Evolutionary conservation across 2,329 filamentous ascomycete genomes (phyloP).

Genomic region (Fusarium sulawesiense): DNA sequence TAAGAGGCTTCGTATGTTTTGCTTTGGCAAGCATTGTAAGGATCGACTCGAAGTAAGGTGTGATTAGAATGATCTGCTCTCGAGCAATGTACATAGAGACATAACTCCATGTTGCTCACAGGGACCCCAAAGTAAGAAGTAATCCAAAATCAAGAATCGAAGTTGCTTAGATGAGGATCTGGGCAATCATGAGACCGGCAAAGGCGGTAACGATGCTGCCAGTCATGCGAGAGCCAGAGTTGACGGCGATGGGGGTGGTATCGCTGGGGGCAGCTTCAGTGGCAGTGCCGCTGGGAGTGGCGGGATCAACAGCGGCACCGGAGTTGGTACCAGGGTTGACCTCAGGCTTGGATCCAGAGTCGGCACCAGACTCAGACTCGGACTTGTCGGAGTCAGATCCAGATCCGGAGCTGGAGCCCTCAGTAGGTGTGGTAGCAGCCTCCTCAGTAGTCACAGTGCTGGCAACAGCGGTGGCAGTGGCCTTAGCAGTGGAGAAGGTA

Average conservation of each 20-base stretch:
- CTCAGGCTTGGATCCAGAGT: not conserved
- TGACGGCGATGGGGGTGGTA: constrained; percentile 38
- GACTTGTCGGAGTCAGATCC: constrained; percentile 11
- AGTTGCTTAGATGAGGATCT: constrained; percentile 47
- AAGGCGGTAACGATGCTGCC: constrained; percentile 46
- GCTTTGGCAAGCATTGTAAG: constrained; percentile 44
- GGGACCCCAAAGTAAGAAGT: constrained; percentile 29
- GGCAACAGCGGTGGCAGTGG: constrained; percentile 31
- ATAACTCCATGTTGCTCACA: constrained; percentile 24
- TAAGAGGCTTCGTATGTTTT: constrained; percentile 12
- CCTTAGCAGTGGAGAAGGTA: constrained; percentile 17
- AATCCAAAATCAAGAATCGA: constrained; percentile 45
- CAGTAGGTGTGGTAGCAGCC: constrained; percentile 26
- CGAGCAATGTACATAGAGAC: not conserved
- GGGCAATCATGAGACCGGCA: constrained; percentile 46
- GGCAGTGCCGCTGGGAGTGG: constrained; percentile 22
- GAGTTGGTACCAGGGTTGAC: constrained; percentile 9
- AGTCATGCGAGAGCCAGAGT: constrained; percentile 45
- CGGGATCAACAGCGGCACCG: constrained; percentile 22
- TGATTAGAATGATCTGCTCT: constrained; percentile 48
- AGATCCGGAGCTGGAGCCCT: constrained; percentile 9
- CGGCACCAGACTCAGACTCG: not conserved
- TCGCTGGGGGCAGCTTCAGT: not conserved
- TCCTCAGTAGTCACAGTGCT: constrained; percentile 9
- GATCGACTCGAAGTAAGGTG: constrained; percentile 47